Base-by-base conservation (phyloP, 2,329 filamentous ascomycete species). In the Trichoderma sp. region DNA sequence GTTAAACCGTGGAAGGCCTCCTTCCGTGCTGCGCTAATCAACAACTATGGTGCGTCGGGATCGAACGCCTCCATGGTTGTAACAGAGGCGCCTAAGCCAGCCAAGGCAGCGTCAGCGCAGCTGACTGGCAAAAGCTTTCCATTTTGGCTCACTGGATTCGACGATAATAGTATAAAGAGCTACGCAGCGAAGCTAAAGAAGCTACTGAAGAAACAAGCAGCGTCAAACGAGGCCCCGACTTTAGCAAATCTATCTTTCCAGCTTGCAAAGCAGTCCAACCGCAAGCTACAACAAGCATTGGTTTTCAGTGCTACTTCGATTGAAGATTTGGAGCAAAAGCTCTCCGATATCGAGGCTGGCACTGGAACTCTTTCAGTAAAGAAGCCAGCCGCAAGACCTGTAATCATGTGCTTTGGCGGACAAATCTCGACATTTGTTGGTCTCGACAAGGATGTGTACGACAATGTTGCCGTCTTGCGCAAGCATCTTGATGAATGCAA, bases 1-100 rank as follows among this genome's bases (percentile, higher is more conserved):
- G 68, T 1, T 80, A 77, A 62, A 12, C 76, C 80, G 0, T 84
- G 81, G 83, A 35, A 76, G 1, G 72, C 7, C 1, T 33, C 66
- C 1, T 75, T 69, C n/a, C 77, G 60, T 45, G 77, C 66, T 0
- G 82, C 82, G 1, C 72, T 83, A 3, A 60, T 85, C 8, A 85
- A 85, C 75, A 85, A 83, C 75, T 85, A 83, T 56, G 83, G 84
- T 33, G 83, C 83, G 0, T 77, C 78, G 0, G 80, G 81, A 0
- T 79, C 75, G 9, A 83, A 80, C 75, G 78, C 78, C 3, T 77
- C 78, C 1, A 83, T 81, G 35, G 35, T 38, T 38, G 35, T 38
- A 5, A 38, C 35, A 38, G 35, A 38, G 35, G 35, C 35, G 35
- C 2, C 41, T 81, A 5, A 71, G 65, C 11, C 82, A 83, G 29